phyloP scores from a whole-genome alignment of 129 eudicot genomes.

The Flaveria sonorensis region DNA sequence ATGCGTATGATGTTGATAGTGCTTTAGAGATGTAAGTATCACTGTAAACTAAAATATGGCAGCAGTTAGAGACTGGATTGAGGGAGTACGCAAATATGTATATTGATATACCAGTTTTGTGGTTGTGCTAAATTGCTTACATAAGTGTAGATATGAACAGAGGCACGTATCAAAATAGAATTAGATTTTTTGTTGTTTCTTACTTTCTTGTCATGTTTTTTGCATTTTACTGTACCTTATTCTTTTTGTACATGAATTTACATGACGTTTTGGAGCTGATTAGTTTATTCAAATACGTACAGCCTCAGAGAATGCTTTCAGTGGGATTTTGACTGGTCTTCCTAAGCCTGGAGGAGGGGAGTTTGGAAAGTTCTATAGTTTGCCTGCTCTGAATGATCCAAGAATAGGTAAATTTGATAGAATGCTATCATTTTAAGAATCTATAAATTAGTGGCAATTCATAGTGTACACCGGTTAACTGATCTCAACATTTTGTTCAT shows the following conservation, averaged over 20 bases:
- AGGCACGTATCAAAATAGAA: not conserved
- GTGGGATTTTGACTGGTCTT: slow-evolving; percentile 73
- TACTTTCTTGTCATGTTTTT: not conserved
- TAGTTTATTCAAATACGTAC: slow-evolving; percentile 31
- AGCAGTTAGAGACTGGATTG: not conserved
- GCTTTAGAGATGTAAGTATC: slow-evolving; percentile 10
- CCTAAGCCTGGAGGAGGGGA: slow-evolving; percentile 98
- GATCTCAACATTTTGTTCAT: slow-evolving; percentile 5
- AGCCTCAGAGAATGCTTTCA: slow-evolving; percentile 85
- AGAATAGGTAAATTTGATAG: slow-evolving; percentile 60
- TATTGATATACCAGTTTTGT: slow-evolving; percentile 4
- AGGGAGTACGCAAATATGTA: not conserved
- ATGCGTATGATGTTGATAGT: not conserved
- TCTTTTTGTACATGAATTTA: not conserved
- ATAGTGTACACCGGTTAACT: not conserved
- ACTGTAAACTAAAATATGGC: not conserved
- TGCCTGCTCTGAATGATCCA: slow-evolving; percentile 93
- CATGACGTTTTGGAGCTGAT: slow-evolving; percentile 13
- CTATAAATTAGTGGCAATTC: not conserved
- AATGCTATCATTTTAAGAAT: slow-evolving; percentile 4
- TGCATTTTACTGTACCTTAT: not conserved
- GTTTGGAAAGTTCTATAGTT: slow-evolving; percentile 91
- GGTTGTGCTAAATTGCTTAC: slow-evolving; percentile 8
- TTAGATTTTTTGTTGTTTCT: not conserved
- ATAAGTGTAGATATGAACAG: not conserved